Base-by-base conservation (phyloP, 352 stramenopile genomes). In the Phytophthora colocasiae region DNA sequence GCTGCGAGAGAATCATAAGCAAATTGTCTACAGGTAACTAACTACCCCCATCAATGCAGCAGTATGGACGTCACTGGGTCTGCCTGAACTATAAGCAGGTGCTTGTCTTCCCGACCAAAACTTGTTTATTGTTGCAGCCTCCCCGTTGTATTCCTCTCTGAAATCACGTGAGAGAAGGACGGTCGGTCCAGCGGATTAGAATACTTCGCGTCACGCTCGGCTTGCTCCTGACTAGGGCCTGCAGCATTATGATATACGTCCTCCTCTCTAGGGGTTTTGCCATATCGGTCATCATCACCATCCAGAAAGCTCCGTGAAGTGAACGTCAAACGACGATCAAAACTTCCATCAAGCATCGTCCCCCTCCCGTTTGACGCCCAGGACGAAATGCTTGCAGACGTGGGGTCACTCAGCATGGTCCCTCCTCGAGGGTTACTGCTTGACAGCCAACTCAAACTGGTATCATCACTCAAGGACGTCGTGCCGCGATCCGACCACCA, bases 1-100 rank as follows among this genome's bases (percentile, higher is more conserved):
- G 81, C 76, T 11, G 87, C 87, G 39, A 79, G 87, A 43, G 86
- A 96, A 61, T 93, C 85, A 19, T 95, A 85, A 71, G 60, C 19
- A 39, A 57, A 12, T 32, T 32, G 47, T 50, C 15, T 8, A 38
- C 53, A 49, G 47, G 14, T 53, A 51, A 19, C 29, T 53, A 51
- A 19, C 29, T 59, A 64, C 56, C 52, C 32, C 14, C 41, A 40
- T 51, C 47, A 59, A 47, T 66, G 68, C 45, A 66, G 38, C 58
- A 9, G 34, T 58, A 45, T 53, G 24, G 26, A 29, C 24, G 50
- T 50, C 39, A 41, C 14, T 22, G 46, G 10, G 31, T 24, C 32
- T 53, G 44, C 34, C 32, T 65, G 47, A 43, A n/a, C 38, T 43
- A 9, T 43, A 4, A 8, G 11, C 38, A 43, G 38, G 7, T 15